Percentiles rank a stretch among this genome's conserved stretches.
These are phyloP conservation scores for Cutaneotrichosporon arboriforme DNA, from an alignment of 1,284 basidiomycete species.

Conservation along the genomic window DNA sequence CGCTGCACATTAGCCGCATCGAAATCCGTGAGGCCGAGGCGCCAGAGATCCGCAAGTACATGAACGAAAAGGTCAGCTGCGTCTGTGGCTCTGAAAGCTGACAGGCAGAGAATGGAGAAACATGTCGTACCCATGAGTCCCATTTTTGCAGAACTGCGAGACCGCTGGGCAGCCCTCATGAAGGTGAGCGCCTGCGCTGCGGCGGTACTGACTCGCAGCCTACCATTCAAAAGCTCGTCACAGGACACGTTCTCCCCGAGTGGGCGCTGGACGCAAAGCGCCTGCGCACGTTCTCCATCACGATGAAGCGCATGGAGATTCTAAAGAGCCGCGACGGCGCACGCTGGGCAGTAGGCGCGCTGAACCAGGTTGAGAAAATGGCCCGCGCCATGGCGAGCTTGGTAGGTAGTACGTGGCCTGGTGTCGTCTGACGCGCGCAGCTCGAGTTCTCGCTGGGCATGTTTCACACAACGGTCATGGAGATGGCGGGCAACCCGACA, in stretches of 20 bases:
- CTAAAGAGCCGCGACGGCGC: background rate
- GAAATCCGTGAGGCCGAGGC: slow-evolving; percentile 92
- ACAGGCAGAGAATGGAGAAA: slow-evolving; percentile 42
- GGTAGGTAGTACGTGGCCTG: slow-evolving; percentile 50
- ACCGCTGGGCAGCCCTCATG: slow-evolving; percentile 58
- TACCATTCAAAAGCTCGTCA: slow-evolving; percentile 35
- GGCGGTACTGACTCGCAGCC: slow-evolving; percentile 25
- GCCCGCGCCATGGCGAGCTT: slow-evolving; percentile 72
- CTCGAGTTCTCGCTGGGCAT: slow-evolving; percentile 74
- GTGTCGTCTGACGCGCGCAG: slow-evolving; percentile 48
- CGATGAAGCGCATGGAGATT: slow-evolving; percentile 36
- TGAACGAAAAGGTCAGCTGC: slow-evolving; percentile 73
- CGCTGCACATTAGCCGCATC: slow-evolving; percentile 91
- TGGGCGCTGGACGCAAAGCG: slow-evolving; percentile 39
- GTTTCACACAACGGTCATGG: slow-evolving; percentile 61
- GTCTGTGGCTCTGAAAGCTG: background rate
- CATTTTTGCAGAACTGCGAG: slow-evolving; percentile 35
- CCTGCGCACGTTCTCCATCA: slow-evolving; percentile 38
- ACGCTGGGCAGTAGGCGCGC: slow-evolving; percentile 31
- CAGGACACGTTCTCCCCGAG: slow-evolving; percentile 35
- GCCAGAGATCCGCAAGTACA: slow-evolving; percentile 77
- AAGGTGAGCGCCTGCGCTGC: slow-evolving; percentile 52
- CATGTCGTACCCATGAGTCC: slow-evolving; percentile 66
- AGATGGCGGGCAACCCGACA: slow-evolving; percentile 42
- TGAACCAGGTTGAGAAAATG: slow-evolving; percentile 49